Base-by-base conservation (phyloP, 176 grass and related monocot genomes). In the Phoenix roebelenii region DNA sequence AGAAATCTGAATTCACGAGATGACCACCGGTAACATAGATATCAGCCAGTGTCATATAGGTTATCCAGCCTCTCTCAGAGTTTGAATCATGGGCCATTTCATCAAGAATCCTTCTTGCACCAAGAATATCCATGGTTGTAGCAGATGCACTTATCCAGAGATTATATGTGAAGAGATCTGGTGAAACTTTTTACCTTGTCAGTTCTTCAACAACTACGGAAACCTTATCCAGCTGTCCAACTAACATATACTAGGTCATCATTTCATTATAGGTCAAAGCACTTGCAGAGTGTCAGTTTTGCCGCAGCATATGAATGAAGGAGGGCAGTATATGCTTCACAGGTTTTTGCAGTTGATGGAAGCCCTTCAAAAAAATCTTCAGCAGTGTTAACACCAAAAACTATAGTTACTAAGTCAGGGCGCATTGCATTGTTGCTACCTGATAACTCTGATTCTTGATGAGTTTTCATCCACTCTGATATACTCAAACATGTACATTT, bases 331-430 rank as follows among this genome's bases (percentile, higher is more conserved):
- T 87, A 82, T 19, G 80, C 83, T 76, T 90, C 77, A 19, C 66
- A 20, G 0, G 90, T 85, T 84, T 87, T 89, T 7, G 83, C 77
- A 64, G 3, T 16, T 26, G 78, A 55, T 10, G 81, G 86, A 25
- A 95, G 83, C 61, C 84, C 65, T 65, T 89, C 62, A 50, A 95
- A 95, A 70, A 95, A 95, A 18, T 90, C 86, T 84, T 90, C 80
- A 3, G 90, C 86, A 4, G 76, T 55, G 77, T 29, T 87, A 7
- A 74, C 63, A 22, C 86, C 83, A 49, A 90, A 95, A 79, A 95
- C 86, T 74, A 29, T 90, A 20, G 79, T 95, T 15, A 90, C 79
- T 57, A 95, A 78, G 51, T 87, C 59, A 0, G 90, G 87, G 58
- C 80, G 77, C 25, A 82, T 49, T 1, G 76, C 83, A 52, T 90